Conservation (phyloP, 202 grass and related monocot genomes). For the Musa balbisiana region DNA sequence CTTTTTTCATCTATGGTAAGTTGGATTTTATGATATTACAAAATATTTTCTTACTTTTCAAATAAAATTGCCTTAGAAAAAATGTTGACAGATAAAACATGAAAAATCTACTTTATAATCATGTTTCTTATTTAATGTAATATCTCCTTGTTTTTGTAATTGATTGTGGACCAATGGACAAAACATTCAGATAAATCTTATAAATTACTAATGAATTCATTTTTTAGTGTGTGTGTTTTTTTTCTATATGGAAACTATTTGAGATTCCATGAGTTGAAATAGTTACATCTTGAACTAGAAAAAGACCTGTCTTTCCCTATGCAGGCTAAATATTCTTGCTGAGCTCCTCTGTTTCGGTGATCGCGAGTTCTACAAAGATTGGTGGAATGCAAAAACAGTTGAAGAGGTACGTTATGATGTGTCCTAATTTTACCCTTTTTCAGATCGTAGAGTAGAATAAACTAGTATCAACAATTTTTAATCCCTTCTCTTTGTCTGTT, state of each 20-base stretch:
- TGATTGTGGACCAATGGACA: not conserved
- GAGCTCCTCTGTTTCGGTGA: slow-evolving; percentile 86
- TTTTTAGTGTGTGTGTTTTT: no score
- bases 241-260: no score
- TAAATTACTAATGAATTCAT: no score
- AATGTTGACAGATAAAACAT: not conserved
- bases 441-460: not conserved
- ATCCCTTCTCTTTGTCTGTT: slow-evolving; percentile 12
- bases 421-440: not conserved
- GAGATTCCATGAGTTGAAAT: not conserved
- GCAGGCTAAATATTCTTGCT: slow-evolving; percentile 87
- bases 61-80: not conserved
- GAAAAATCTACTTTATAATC: not conserved
- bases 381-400: slow-evolving; percentile 97
- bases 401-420: slow-evolving; percentile 59
- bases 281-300: not conserved
- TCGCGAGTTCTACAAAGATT: slow-evolving; percentile 98
- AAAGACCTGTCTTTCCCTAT: not conserved
- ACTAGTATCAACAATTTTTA: not conserved
- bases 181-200: no score
- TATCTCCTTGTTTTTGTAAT: not conserved
- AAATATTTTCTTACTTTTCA: not conserved
- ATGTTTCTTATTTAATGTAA: not conserved
- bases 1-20: slow-evolving; percentile 98
- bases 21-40: not conserved